Percentiles rank a stretch among this genome's conserved stretches.
Evolutionary conservation across 345 rosid species (phyloP).

Genomic region (Dipteronia dyeriana): DNA sequence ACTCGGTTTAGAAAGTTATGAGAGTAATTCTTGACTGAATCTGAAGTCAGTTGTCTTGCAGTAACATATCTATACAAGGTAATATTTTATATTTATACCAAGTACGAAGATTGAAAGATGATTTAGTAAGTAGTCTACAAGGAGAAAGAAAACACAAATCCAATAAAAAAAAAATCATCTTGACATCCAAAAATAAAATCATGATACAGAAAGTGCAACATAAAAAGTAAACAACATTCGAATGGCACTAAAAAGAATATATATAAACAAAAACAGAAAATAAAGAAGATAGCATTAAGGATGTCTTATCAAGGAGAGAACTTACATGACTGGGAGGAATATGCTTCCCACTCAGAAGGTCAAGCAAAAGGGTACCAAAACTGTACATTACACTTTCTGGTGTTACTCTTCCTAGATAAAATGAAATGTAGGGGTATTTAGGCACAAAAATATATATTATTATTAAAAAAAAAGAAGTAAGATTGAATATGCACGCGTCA

Average conservation of each 20-base stretch:
- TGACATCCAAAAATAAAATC: neutral
- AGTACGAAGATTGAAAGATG: too few species aligned
- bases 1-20: neutral
- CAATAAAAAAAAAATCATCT: too few species aligned
- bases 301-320: constrained; percentile 14
- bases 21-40: too few species aligned
- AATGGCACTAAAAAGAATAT: neutral
- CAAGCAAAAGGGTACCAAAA: constrained; percentile 88
- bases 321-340: constrained; percentile 97
- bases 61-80: too few species aligned
- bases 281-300: neutral
- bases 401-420: constrained; percentile 71
- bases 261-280: neutral
- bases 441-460: neutral
- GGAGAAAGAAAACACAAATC: too few species aligned
- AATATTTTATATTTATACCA: too few species aligned
- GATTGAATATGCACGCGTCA: neutral
- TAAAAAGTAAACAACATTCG: neutral
- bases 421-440: constrained; percentile 3
- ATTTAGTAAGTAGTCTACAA: too few species aligned
- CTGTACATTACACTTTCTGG: constrained; percentile 91
- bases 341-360: constrained; percentile 94
- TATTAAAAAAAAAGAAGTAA: neutral
- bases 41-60: too few species aligned
- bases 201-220: neutral